A percentile compares a stretch with the other conserved stretches of the same genome.
Evolutionary conservation across 768 basidiomycete species (phyloP).

Genomic region (Tylopilus vinaceipallidus): DNA sequence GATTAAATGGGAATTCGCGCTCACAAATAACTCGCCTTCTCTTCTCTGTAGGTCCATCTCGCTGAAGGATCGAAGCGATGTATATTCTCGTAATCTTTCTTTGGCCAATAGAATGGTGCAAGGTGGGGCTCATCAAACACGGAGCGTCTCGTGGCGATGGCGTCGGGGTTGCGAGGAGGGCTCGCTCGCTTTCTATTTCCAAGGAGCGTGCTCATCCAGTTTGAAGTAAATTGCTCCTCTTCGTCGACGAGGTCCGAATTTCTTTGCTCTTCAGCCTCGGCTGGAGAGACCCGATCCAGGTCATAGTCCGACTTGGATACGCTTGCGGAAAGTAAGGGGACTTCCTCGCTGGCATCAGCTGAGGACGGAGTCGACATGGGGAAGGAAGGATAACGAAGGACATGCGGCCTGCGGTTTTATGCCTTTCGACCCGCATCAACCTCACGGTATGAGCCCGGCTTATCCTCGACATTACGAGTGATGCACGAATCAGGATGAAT

Average conservation of each 20-base stretch:
- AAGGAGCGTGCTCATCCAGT: no score
- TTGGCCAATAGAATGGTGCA: slow-evolving; percentile 49
- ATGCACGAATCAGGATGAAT: background rate
- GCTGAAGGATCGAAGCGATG: no score
- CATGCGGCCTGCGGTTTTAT: no score
- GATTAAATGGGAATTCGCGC: no score
- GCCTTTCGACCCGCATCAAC: background rate
- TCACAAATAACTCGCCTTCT: slow-evolving; percentile 38
- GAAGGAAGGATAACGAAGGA: background rate
- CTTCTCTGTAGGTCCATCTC: slow-evolving; percentile 60
- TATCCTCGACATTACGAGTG: background rate
- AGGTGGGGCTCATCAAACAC: slow-evolving; percentile 51
- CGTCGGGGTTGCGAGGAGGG: slow-evolving; percentile 26
- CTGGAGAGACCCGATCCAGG: background rate
- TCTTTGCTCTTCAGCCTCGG: background rate
- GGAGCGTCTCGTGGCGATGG: slow-evolving; percentile 48
- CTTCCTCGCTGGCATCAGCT: background rate
- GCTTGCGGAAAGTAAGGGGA: background rate
- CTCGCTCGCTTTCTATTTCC: background rate
- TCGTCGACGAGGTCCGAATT: slow-evolving; percentile 8
- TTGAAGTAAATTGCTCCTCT: background rate
- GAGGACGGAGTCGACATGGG: no score
- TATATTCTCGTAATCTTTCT: slow-evolving; percentile 51
- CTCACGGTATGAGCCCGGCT: background rate
- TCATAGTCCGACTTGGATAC: background rate